Percentiles rank a stretch among this genome's conserved stretches.
Evolutionary conservation across 768 basidiomycete genomes (phyloP).

Genomic region (Termitomyces sp.): DNA sequence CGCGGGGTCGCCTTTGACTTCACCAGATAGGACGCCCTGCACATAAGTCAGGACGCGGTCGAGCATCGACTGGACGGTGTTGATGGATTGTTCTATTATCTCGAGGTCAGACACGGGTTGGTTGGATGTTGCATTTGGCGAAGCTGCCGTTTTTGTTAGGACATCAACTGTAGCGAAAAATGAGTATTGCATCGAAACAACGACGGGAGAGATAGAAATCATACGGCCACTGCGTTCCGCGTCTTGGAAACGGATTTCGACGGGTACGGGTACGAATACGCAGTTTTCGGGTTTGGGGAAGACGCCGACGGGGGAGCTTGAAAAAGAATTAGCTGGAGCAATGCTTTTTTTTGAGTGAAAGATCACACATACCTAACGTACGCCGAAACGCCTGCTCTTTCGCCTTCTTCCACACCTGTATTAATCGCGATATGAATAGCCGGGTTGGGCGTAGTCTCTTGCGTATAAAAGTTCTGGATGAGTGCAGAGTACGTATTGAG

Average conservation of each 20-base stretch:
- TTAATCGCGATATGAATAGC: conserved; percentile 91
- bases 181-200: not conserved
- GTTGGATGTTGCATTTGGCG: conserved; percentile 41
- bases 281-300: conserved; percentile 91
- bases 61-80: conserved; percentile 70
- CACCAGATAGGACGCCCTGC: conserved; percentile 72
- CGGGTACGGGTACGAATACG: conserved; percentile 91
- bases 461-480: conserved; percentile 96
- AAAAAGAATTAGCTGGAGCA: conserved; percentile 10
- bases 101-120: conserved; percentile 70
- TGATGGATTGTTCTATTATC: conserved; percentile 70
- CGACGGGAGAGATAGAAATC: conserved; percentile 32
- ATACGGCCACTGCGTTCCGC: conserved; percentile 83
- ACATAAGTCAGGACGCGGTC: conserved; percentile 87
- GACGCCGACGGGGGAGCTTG: conserved; percentile 84
- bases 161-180: conserved; percentile 63
- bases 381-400: conserved; percentile 75
- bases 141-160: conserved; percentile 47
- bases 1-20: conserved; percentile 73
- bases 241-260: conserved; percentile 77
- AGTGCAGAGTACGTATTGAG: conserved; percentile 94
- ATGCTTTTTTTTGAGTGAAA: not conserved
- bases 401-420: conserved; percentile 67
- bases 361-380: conserved; percentile 67
- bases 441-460: conserved; percentile 84